Percentiles rank a stretch among this genome's conserved stretches.
These are phyloP conservation scores for Abrus precatorius DNA, from an alignment of 306 rosid species.

Conservation along the genomic window DNA sequence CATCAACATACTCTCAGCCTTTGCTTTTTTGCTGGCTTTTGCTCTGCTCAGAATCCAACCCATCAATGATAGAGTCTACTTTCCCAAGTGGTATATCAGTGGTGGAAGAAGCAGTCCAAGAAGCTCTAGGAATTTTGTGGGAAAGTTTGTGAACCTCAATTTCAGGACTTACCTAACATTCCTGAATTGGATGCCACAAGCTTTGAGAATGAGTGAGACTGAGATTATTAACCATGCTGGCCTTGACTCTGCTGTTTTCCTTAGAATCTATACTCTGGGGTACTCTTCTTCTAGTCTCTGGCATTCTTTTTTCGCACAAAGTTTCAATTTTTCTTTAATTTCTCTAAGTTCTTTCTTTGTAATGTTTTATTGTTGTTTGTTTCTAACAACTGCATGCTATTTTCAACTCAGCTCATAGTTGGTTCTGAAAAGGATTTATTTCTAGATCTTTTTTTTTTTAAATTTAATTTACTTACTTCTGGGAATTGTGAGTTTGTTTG, in stretches of 20 bases:
- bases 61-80: conserved; percentile 89
- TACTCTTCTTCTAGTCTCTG: conserved; percentile 42
- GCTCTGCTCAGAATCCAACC: conserved; percentile 91
- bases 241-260: conserved; percentile 95
- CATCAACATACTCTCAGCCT: conserved; percentile 78
- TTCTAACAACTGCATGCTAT: not conserved
- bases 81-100: conserved; percentile 86
- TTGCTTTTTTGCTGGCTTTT: conserved; percentile 87
- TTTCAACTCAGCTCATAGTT: conserved; percentile 7
- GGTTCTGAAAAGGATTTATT: not conserved
- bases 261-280: conserved; percentile 94
- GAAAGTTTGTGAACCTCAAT: conserved; percentile 86
- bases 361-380: conserved; percentile 3
- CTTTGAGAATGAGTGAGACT: conserved; percentile 81
- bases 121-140: conserved; percentile 71
- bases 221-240: conserved; percentile 94
- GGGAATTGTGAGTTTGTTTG: conserved; percentile 22
- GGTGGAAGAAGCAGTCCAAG: conserved; percentile 83
- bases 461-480: conserved; percentile 2
- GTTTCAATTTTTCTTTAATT: conserved; percentile 21
- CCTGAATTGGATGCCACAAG: conserved; percentile 97
- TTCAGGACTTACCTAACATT: conserved; percentile 79
- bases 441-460: conserved; percentile 22
- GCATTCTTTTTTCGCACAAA: not conserved
- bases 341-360: not conserved